phyloP scores from a whole-genome alignment of 2,329 filamentous ascomycete genomes.

The Didymella segeticola region DNA sequence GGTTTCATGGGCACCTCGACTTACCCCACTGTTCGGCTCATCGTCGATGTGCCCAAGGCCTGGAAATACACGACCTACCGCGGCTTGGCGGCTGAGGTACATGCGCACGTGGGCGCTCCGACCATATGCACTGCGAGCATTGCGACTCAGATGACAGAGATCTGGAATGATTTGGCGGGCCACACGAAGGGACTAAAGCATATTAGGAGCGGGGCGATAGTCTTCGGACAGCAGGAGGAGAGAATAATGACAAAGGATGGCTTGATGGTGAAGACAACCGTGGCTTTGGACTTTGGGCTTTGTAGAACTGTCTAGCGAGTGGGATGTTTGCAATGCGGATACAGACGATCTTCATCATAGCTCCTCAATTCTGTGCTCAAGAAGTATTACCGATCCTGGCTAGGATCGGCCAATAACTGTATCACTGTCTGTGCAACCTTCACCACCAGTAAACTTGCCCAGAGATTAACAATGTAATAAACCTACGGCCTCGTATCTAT shows the following conservation, averaged over 20 bases:
- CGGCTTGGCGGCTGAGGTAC: background rate
- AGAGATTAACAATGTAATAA: too few relatives aligned
- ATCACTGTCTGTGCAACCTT: too few relatives aligned
- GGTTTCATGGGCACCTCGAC: conserved; percentile 10
- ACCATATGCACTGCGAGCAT: conserved; percentile 3
- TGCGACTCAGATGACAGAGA: background rate
- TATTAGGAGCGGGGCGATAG: conserved; percentile 8
- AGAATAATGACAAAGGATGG: background rate
- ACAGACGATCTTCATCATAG: too few relatives aligned
- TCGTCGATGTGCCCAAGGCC: background rate
- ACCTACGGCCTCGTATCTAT: too few relatives aligned
- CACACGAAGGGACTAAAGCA: background rate
- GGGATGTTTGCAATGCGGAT: too few relatives aligned
- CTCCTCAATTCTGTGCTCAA: too few relatives aligned
- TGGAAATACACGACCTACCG: background rate
- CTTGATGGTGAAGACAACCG: conserved; percentile 4
- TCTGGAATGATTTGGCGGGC: background rate
- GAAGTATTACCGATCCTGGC: too few relatives aligned
- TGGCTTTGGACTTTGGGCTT: conserved; percentile 11
- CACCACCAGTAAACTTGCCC: too few relatives aligned
- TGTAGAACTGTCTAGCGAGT: background rate
- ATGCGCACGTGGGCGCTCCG: background rate
- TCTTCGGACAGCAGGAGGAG: conserved; percentile 13
- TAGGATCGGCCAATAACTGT: too few relatives aligned
- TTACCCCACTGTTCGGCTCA: conserved; percentile 5